These are phyloP conservation scores for Fusarium coffeatum DNA, from an alignment of 2,329 filamentous ascomycete genomes.

Conservation along the genomic window DNA sequence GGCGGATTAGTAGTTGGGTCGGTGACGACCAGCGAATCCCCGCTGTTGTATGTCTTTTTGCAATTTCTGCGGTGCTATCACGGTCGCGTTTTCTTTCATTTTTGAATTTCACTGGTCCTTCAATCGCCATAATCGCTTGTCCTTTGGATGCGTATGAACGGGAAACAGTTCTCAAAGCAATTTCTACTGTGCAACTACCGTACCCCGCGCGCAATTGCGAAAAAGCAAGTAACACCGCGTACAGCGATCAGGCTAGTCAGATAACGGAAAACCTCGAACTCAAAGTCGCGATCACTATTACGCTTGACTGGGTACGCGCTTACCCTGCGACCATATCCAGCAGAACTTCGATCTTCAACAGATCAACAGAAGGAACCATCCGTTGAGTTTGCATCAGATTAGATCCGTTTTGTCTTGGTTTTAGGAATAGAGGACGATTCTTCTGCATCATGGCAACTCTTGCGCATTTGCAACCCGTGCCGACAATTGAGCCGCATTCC, in stretches of 20 bases:
- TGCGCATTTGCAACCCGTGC: not conserved
- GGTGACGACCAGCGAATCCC: not conserved
- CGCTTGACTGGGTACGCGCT: not conserved
- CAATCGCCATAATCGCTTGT: not conserved
- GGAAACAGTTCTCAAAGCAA: not conserved
- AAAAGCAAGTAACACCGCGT: not conserved
- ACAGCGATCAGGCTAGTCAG: not conserved
- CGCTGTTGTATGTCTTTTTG: not conserved
- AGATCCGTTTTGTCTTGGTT: too few relatives aligned
- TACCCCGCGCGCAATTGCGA: not conserved
- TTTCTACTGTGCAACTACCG: not conserved
- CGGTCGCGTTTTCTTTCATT: too few relatives aligned
- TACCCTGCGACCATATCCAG: not conserved
- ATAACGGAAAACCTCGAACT: not conserved
- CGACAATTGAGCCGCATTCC: not conserved
- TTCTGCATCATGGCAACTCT: not conserved
- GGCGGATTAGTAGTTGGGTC: not conserved
- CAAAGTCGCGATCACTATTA: rapidly evolving
- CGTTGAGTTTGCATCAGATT: too few relatives aligned
- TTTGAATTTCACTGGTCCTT: too few relatives aligned
- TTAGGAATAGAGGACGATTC: too few relatives aligned
- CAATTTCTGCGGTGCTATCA: not conserved
- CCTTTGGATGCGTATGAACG: rapidly evolving
- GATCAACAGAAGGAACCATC: too few relatives aligned
- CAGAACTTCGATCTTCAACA: rapidly evolving